phyloP scores from a whole-genome alignment of 1,284 basidiomycete genomes.

The Thecaphora frezii region DNA sequence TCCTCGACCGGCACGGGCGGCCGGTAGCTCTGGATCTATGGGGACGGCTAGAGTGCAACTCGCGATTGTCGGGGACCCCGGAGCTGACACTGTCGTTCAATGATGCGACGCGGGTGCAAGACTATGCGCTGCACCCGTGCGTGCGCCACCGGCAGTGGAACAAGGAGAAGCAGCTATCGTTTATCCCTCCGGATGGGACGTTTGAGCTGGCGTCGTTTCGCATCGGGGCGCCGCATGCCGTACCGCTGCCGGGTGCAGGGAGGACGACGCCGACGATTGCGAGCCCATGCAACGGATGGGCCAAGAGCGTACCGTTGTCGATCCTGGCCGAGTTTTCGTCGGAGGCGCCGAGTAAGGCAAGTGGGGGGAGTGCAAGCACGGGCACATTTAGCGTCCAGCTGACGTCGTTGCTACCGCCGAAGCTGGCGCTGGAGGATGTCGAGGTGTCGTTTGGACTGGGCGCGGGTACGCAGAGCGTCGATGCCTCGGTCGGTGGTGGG shows the following conservation, averaged over 20 bases:
- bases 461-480: slow-evolving; percentile 37
- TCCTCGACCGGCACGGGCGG: slow-evolving; percentile 62
- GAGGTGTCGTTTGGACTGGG: slow-evolving; percentile 41
- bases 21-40: slow-evolving; percentile 37
- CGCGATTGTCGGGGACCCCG: slow-evolving; percentile 59
- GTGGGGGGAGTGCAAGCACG: slow-evolving; percentile 1
- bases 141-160: slow-evolving; percentile 76
- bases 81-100: slow-evolving; percentile 39
- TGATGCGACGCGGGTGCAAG: slow-evolving; percentile 68
- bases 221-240: slow-evolving; percentile 53
- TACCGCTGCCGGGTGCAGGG: slow-evolving; percentile 3
- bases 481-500: slow-evolving; percentile 26
- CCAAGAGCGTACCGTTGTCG: slow-evolving; percentile 8
- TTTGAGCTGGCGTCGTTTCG: slow-evolving; percentile 40
- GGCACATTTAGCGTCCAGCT: slow-evolving; percentile 13
- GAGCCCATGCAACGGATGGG: slow-evolving; percentile 22
- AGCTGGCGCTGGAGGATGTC: slow-evolving; percentile 29
- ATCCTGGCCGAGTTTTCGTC: slow-evolving; percentile 5
- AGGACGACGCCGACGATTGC: neutral
- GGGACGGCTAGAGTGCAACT: slow-evolving; percentile 36
- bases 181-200: slow-evolving; percentile 50
- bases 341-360: neutral
- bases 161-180: slow-evolving; percentile 31
- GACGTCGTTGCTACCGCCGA: slow-evolving; percentile 6
- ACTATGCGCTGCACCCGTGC: slow-evolving; percentile 87